Evolutionary conservation across 495 filamentous ascomycete genomes (phyloP), one percentile per base, ranked within the genome.

Genomic region (Rhizodiscina lignyota): DNA sequence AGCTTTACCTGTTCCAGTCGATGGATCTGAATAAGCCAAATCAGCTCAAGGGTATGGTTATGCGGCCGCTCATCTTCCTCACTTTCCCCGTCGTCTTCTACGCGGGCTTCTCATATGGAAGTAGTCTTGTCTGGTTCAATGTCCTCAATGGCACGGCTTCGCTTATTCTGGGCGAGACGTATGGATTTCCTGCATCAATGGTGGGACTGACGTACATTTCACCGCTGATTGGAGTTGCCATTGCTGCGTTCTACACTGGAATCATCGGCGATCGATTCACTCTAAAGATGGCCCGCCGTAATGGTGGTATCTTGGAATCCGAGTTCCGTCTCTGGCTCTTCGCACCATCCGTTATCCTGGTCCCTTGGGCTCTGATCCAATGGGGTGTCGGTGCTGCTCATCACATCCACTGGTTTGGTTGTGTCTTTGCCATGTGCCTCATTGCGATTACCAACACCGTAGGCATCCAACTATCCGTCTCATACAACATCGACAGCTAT

Each of bases 311-410:
- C 29, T 64, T 70, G 52, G 72, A 77, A 32, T 16, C 41, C 12
- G 73, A 79, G 44, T 61, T 72, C 34, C 64, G 70, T 12, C 60
- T 78, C 2, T 79, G 72, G 70, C 66, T 74, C 1, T 76, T 79
- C 43, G 28, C 54, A 0, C 51, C 63, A 4, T 68, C 66, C 21
- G 38, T 73, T 0, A 16, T 78, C 18, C 51, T 71, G 5, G 61
- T 76, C 2, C 73, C 74, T 0, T 53, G 51, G 0, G 69, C 68
- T 1, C 50, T 78, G 0, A 59, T 79, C 4, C 63, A 79, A 0
- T 81, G 74, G 73, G 74, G 76, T 13, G 70, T 79, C 4, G 74
- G 74, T 8, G 70, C 73, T 5, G 72, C 72, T 0, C 67, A 53
- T n/a, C 20, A 30, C 6, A 38, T 55, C 8, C 49, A 55, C 33